These are phyloP conservation scores for Zygosaccharomyces sapae DNA, from an alignment of 1,139 yeast genomes.

Conservation along the genomic window DNA sequence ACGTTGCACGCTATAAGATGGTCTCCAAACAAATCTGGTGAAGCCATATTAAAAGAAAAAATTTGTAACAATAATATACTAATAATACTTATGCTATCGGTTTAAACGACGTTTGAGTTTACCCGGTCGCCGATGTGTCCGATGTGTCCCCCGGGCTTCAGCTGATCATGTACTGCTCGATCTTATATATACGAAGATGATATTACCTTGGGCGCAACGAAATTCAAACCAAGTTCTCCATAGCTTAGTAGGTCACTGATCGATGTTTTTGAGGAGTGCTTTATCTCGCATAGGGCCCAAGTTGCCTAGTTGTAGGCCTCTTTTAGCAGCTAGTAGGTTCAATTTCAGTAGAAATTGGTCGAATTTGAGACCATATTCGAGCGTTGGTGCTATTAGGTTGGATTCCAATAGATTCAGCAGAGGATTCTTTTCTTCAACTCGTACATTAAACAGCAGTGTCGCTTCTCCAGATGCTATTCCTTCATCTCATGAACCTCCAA, in stretches of 20 bases:
- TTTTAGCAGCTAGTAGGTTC: background rate
- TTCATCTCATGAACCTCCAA: constrained; percentile 15
- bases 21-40: constrained; percentile 84
- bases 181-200: background rate
- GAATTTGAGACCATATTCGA: background rate
- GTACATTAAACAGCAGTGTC: constrained; percentile 12
- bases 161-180: background rate
- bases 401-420: background rate
- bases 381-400: background rate
- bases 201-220: background rate
- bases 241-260: background rate
- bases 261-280: constrained; percentile 10
- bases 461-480: constrained; percentile 2
- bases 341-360: constrained; percentile 2
- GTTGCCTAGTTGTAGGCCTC: background rate
- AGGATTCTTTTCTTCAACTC: constrained; percentile 15
- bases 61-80: background rate
- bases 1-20: constrained; percentile 77
- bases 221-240: background rate
- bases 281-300: constrained; percentile 12
- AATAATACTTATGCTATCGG: no score
- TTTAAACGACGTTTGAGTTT: no score
- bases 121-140: background rate
- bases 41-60: constrained; percentile 2
- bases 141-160: background rate